A percentile compares a stretch with the other conserved stretches of the same genome.
phyloP scores from a whole-genome alignment of 768 basidiomycete species.

The Amanita muscaria region DNA sequence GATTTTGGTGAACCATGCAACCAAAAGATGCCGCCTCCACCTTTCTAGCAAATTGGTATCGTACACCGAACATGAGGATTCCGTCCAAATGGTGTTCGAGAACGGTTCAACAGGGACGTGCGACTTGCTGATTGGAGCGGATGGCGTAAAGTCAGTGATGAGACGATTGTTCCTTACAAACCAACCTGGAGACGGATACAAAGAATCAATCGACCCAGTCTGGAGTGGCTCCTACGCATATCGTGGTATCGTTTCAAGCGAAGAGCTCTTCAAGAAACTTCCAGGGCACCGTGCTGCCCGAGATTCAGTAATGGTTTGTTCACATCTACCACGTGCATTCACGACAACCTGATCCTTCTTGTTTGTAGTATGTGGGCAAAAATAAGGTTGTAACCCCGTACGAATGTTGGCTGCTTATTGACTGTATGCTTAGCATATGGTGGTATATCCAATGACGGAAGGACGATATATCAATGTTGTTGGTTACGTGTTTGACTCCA shows the following conservation, averaged over 20 bases:
- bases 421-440: constrained; percentile 29
- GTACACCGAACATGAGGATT: constrained; percentile 31
- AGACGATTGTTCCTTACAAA: constrained; percentile 5
- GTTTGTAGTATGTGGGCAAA: constrained; percentile 23
- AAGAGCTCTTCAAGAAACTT: constrained; percentile 15
- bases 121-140: constrained; percentile 33
- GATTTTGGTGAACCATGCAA: constrained; percentile 42
- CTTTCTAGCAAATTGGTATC: constrained; percentile 52
- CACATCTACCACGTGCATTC: neutral
- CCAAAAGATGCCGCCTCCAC: constrained; percentile 35
- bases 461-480: constrained; percentile 43
- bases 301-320: constrained; percentile 18
- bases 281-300: constrained; percentile 17
- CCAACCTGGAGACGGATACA: neutral
- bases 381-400: constrained; percentile 16
- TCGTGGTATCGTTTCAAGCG: constrained; percentile 25
- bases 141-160: constrained; percentile 26
- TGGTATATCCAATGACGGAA: constrained; percentile 42
- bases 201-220: constrained; percentile 21
- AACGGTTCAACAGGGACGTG: constrained; percentile 19
- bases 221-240: constrained; percentile 33
- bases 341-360: neutral
- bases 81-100: constrained; percentile 19
- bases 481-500: constrained; percentile 20
- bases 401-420: neutral